phyloP scores from a whole-genome alignment of 108 stramenopile species.

The Skeletonema costatum region DNA sequence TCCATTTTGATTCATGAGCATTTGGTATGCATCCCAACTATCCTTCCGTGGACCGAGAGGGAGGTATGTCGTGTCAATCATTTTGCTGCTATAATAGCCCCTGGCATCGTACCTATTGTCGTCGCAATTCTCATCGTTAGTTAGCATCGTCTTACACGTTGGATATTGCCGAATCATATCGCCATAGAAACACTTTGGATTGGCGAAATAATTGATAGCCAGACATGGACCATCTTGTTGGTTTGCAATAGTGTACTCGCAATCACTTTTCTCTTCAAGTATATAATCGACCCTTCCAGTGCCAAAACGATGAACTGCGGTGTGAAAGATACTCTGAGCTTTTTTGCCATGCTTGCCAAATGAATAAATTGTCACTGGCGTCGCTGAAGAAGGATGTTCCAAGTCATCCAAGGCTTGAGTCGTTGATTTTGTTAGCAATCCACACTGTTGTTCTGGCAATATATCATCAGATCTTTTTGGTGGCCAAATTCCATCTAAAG shows the following conservation, averaged over 20 bases:
- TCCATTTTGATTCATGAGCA: neutral
- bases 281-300: constrained; percentile 6
- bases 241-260: neutral
- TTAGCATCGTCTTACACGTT: constrained; percentile 25
- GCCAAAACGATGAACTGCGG: neutral
- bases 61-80: constrained; percentile 5
- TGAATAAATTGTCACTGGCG: neutral
- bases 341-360: neutral
- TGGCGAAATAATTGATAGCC: neutral
- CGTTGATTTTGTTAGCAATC: neutral
- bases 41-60: constrained; percentile 37
- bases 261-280: neutral
- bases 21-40: constrained; percentile 2
- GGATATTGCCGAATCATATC: neutral
- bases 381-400: neutral
- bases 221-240: neutral
- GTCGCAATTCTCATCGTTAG: constrained; percentile 35
- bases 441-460: constrained; percentile 11
- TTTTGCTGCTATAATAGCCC: constrained; percentile 19
- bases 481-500: constrained; percentile 34
- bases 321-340: constrained; percentile 3
- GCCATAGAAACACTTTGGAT: neutral
- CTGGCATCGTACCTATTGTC: constrained; percentile 18
- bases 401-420: neutral
- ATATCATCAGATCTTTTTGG: constrained; percentile 1